Evolutionary conservation across 1,139 yeast species (phyloP).

Genomic region (Candida sanyaensis): DNA sequence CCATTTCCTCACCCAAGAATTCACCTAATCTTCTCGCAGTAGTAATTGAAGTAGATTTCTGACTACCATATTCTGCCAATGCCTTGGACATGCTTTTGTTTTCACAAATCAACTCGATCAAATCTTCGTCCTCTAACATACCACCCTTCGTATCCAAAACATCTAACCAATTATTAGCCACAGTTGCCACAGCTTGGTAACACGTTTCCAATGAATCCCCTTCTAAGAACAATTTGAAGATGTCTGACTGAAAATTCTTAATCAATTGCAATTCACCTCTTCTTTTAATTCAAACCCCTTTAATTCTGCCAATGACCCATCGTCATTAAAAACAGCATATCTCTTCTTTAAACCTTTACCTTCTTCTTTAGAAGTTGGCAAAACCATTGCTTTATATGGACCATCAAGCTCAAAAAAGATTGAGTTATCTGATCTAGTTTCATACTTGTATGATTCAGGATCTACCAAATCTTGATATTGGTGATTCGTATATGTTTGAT

Average conservation of each 20-base stretch:
- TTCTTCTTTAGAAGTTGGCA: slow-evolving; percentile 97
- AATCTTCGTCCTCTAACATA: slow-evolving; percentile 90
- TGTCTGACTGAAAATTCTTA: slow-evolving; percentile 93
- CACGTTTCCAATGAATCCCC: slow-evolving; percentile 80
- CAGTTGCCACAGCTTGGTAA: slow-evolving; percentile 85
- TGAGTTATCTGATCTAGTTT: slow-evolving; percentile 84
- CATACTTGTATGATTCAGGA: slow-evolving; percentile 65
- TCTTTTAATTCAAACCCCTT: slow-evolving; percentile 95
- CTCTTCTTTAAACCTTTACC: slow-evolving; percentile 95
- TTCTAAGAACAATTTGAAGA: slow-evolving; percentile 86
- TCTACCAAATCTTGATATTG: slow-evolving; percentile 90
- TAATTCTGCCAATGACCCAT: slow-evolving; percentile 90
- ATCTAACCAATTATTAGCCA: slow-evolving; percentile 96
- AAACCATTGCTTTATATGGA: slow-evolving; percentile 95
- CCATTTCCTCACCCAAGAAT: slow-evolving; percentile 96
- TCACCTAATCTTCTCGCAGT: slow-evolving; percentile 94
- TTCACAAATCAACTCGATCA: slow-evolving; percentile 93
- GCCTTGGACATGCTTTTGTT: slow-evolving; percentile 95
- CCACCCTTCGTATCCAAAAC: slow-evolving; percentile 86
- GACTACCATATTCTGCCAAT: slow-evolving; percentile 83
- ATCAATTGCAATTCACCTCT: slow-evolving; percentile 94
- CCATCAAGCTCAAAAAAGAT: slow-evolving; percentile 99
- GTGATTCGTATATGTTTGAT: slow-evolving; percentile 85
- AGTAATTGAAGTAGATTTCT: slow-evolving; percentile 93
- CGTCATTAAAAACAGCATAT: slow-evolving; percentile 95